phyloP scores from a whole-genome alignment of 129 eudicot genomes.

The Arctium minus region DNA sequence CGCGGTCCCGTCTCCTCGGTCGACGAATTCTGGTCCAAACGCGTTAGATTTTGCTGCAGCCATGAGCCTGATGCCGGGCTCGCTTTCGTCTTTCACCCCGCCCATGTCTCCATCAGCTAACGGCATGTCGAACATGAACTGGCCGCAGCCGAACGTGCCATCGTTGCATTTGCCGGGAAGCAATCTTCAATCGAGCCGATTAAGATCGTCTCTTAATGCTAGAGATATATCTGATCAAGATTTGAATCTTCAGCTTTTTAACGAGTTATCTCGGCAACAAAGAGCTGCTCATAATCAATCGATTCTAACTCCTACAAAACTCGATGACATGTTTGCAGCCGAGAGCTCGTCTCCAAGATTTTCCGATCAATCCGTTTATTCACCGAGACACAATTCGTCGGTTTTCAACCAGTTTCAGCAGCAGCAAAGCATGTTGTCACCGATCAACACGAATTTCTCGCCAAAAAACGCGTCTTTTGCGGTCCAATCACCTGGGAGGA shows the following conservation, averaged over 20 bases:
- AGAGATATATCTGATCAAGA: constrained; percentile 60
- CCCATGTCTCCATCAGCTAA: constrained; percentile 74
- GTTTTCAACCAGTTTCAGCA: constrained; percentile 78
- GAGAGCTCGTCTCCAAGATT: constrained; percentile 64
- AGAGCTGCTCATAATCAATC: constrained; percentile 35
- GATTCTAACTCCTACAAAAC: constrained; percentile 57
- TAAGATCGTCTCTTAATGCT: constrained; percentile 73
- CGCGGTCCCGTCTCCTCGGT: constrained; percentile 73
- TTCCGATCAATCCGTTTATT: constrained; percentile 57
- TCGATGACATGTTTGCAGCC: constrained; percentile 62
- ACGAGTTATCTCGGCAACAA: constrained; percentile 54
- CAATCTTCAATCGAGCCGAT: constrained; percentile 70
- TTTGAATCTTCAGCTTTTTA: constrained; percentile 44
- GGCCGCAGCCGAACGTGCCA: constrained; percentile 70
- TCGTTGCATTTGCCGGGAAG: constrained; percentile 68
- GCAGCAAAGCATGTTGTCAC: constrained; percentile 68
- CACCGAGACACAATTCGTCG: constrained; percentile 58
- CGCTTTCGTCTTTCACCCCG: constrained; percentile 64
- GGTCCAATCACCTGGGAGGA: constrained; percentile 54
- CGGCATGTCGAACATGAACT: constrained; percentile 43
- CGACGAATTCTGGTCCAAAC: constrained; percentile 37
- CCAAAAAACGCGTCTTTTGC: constrained; percentile 50
- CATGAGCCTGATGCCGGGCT: constrained; percentile 58
- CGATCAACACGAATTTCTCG: constrained; percentile 65
- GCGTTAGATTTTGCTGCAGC: constrained; percentile 75